Evolutionary conservation across 257 asterid species (phyloP), one percentile per base, ranked within the genome.

Genomic region (Mitragyna speciosa): DNA sequence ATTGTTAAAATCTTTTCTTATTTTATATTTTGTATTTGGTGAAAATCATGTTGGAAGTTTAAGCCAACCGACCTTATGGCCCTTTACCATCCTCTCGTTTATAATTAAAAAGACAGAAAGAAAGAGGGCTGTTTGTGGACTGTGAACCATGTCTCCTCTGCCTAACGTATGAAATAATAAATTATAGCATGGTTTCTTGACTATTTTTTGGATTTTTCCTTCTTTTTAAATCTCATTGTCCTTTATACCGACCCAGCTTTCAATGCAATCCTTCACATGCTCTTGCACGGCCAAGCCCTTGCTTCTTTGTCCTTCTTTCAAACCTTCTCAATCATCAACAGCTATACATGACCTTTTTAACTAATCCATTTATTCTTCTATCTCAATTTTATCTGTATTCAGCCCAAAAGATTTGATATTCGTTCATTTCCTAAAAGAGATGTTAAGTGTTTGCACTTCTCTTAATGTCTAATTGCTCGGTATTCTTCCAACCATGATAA

Each of bases 231-330:
- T 76, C 28, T 76, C 12, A 22, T 10, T 76, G 26, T n/a, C 52
- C 64, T 64, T 76, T 45, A 54, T 77, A 78, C 58, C 41, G 31
- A 86, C 82, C 84, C 83, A 82, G 45, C 83, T 85, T 83, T 80
- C 89, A 88, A 85, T 87, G 89, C 85, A 79, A 78, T 81, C 36
- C 81, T 80, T 78, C 87, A 81, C 84, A 78, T 87, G 90, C 75
- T 70, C 76, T 75, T 41, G 14, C 80, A 45, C 78, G 81, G 83
- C 82, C 69, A 69, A 88, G 83, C 84, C 86, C 84, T 79, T 76
- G 63, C 39, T 43, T 16, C 51, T 19, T 36, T 36, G 41, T 36
- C 41, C 43, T 48, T 28, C 12, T 72, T 68, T 48, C 79, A 61
- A 59, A 33, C 68, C 73, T 61, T 7, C 26, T 39, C 79, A 70